These are phyloP conservation scores for Euphorbia peplus DNA, from an alignment of 345 rosid species.

Conservation along the genomic window DNA sequence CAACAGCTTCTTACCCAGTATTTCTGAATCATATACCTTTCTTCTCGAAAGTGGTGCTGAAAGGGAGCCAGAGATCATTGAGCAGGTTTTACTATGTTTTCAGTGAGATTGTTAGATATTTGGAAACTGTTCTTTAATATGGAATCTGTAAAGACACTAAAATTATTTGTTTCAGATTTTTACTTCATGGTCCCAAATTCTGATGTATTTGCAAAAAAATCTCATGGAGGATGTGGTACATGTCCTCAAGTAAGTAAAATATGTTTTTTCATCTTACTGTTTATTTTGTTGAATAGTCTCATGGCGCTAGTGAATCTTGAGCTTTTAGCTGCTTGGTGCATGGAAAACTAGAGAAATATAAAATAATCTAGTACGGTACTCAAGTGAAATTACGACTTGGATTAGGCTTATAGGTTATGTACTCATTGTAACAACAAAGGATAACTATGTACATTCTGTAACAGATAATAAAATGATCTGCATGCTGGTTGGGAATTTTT, in stretches of 20 bases:
- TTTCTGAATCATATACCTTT: constrained; percentile 52
- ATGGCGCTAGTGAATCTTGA: not conserved
- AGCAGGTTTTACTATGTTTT: constrained; percentile 57
- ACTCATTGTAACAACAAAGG: no score
- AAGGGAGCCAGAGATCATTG: constrained; percentile 82
- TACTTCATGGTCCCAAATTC: constrained; percentile 61
- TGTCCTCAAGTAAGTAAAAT: constrained; percentile 61
- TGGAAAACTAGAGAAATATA: not conserved
- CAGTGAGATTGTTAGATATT: not conserved
- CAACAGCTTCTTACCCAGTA: constrained; percentile 60
- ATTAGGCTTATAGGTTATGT: no score
- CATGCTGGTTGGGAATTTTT: not conserved
- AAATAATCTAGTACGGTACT: not conserved
- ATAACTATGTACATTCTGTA: not conserved
- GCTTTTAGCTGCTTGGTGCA: not conserved
- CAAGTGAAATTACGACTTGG: no score
- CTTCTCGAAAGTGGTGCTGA: constrained; percentile 77
- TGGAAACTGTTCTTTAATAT: not conserved
- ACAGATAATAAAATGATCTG: not conserved
- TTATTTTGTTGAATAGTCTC: not conserved
- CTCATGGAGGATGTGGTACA: constrained; percentile 43
- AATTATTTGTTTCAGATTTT: constrained; percentile 56
- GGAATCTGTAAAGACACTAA: not conserved
- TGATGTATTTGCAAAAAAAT: constrained; percentile 69
- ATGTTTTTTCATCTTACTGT: not conserved